Evolutionary conservation across 345 rosid species (phyloP).

Genomic region (Barbarea vulgaris): DNA sequence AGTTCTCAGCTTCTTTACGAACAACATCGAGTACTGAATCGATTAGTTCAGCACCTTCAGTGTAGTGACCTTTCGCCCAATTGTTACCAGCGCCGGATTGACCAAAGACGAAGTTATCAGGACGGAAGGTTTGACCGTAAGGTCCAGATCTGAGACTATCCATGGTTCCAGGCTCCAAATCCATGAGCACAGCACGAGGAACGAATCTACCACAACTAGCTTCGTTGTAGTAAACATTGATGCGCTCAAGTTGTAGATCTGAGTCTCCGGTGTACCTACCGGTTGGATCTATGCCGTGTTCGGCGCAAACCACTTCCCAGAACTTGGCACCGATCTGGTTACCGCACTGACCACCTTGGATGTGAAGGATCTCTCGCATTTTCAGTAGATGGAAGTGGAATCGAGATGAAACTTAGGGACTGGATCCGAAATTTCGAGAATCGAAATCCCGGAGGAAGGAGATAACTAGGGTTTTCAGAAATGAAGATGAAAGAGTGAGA

Average conservation of each 20-base stretch:
- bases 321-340: constrained; percentile 44
- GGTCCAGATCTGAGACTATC: constrained; percentile 41
- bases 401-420: neutral
- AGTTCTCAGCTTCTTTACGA: constrained; percentile 38
- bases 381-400: neutral
- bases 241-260: constrained; percentile 38
- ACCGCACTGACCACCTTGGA: constrained; percentile 41
- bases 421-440: constrained; percentile 7
- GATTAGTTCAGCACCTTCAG: constrained; percentile 34
- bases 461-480: constrained; percentile 9
- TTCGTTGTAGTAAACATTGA: constrained; percentile 40
- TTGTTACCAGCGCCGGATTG: constrained; percentile 37
- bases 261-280: constrained; percentile 40
- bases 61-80: constrained; percentile 32
- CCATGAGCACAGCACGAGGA: constrained; percentile 40
- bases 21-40: constrained; percentile 38
- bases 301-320: constrained; percentile 42
- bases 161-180: constrained; percentile 41
- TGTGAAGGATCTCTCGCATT: constrained; percentile 44
- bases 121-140: constrained; percentile 35
- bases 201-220: constrained; percentile 38
- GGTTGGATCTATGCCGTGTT: constrained; percentile 41
- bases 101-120: constrained; percentile 39
- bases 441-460: constrained; percentile 17
- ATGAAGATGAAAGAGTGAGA: neutral